Base-by-base conservation (phyloP, 768 basidiomycete genomes). In the Chalciporus pseudorubinellus region DNA sequence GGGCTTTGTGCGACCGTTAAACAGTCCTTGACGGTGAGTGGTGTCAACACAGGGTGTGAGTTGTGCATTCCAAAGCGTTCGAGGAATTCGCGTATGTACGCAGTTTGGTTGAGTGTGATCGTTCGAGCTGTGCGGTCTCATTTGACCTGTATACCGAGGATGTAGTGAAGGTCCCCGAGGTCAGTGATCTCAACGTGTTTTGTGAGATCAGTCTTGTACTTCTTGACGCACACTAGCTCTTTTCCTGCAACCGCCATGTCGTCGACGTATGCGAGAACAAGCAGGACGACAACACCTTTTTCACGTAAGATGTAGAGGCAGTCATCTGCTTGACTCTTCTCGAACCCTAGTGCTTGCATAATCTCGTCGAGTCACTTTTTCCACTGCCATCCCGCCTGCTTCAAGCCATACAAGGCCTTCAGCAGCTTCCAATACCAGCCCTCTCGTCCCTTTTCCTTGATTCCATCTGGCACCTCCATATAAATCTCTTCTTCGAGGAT, bases 101-200 rank as follows among this genome's bases (percentile, higher is more conserved):
- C 56, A 1, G 52, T 52, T 45, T 71, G 48, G n/a, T 50, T 64
- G 11, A 71, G 47, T 13, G 64, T 50, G n/a, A 75, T 58, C 0
- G 53, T 51, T 9, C 62, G 52, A 4, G 48, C 19, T 13, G 58
- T 24, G 1, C 44, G 22, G 34, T 66, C 53, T 2, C 58, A 56
- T 3, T 48, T 43, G 18, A 76, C 52, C 26, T 70, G 57, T 18
- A 74, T 62, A 6, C 72, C 70, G 5, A 76, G 52, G 3, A 74
- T 49, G 52, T 61, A 66, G 13, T 41, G 52, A 0, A 69, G 60
- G 31, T 53, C 48, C 0, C 74, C 65, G 0, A 73, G 44, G 18
- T 63, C 61, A 0, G 65, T 70, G 3, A 72, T 65, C 18, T 74
- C 59, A 36, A 69, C 68, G 21, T 61, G 48, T 3, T 18, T 38